Conservation (phyloP, 331 rosid genomes). For the Cucumis variabilis region DNA sequence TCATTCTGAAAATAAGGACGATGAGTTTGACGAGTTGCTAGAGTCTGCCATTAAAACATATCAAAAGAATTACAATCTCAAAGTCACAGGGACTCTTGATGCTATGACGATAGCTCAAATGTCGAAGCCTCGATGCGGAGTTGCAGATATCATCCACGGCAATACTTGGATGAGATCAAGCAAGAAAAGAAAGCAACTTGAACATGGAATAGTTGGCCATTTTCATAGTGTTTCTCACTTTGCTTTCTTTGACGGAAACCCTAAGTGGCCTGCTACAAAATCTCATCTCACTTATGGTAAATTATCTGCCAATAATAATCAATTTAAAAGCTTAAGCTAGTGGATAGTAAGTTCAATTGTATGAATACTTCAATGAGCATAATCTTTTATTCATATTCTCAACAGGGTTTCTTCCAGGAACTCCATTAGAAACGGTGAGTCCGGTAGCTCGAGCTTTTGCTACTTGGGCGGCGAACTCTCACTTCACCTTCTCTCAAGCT, state of each 20-base stretch:
- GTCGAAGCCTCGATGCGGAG: slow-evolving; percentile 52
- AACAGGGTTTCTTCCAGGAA: neutral
- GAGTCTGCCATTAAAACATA: slow-evolving; percentile 41
- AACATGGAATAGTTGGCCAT: neutral
- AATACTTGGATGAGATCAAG: slow-evolving; percentile 31
- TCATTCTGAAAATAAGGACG: neutral
- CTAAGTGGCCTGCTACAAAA: neutral
- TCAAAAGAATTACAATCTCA: slow-evolving; percentile 38
- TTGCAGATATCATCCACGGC: slow-evolving; percentile 34
- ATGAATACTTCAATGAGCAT: no score
- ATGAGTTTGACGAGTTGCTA: slow-evolving; percentile 36
- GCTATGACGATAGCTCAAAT: slow-evolving; percentile 35
- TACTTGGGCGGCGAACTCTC: slow-evolving; percentile 37
- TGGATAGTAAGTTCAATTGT: neutral
- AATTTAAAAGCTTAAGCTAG: no score
- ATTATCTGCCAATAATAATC: neutral
- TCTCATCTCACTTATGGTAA: slow-evolving; percentile 16
- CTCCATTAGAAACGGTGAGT: neutral
- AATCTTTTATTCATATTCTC: neutral
- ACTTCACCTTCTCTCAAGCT: slow-evolving; percentile 3
- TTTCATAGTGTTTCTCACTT: slow-evolving; percentile 31
- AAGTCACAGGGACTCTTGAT: slow-evolving; percentile 29
- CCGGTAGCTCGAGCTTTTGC: slow-evolving; percentile 38
- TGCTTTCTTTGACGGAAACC: slow-evolving; percentile 27
- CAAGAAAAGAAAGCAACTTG: neutral